Evolutionary conservation across 2,329 filamentous ascomycete species (phyloP), one percentile per base, ranked within the genome.

Genomic region (Ophiostoma novo-ulmi): DNA sequence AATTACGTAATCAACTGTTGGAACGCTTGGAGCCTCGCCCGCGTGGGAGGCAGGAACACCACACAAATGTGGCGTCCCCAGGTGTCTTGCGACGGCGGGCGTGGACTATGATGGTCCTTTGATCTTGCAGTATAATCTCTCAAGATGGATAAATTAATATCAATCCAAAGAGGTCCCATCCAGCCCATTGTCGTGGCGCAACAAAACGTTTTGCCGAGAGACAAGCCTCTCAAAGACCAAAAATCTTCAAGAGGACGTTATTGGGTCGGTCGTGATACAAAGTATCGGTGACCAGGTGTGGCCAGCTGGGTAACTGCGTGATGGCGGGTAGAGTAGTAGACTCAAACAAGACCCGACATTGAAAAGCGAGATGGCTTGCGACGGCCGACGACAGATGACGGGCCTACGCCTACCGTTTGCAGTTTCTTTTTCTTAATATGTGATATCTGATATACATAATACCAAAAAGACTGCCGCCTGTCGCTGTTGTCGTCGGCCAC

Each of bases 91-190:
- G 41, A 68, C 66, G 31, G 44, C 66, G 66, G 66, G 66, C 66
- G 44, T n/a, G 66, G 66, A 68, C 66, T 68, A 68, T 68, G 66
- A 68, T 68, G 66, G 66, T 68, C 66, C 65, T 55, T 55, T 68
- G 66, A 52, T 68, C 31, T 68, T 52, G 66, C 66, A 52, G 44
- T 55, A 22, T 35, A 4, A 5, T 41, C 17, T 26, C 65, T 17
- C 0, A 35, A 6, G 20, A 3, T 26, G 14, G 38, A 8, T 38
- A 63, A 31, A 63, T 7, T 17, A 35, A 36, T 17, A 36, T 58
- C 22, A 11, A 26, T 26, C 39, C 39, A 44, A 44, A 44, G 39
- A 58, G 26, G 52, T 14, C 65, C 61, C 65, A 31, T 48, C 38
- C 65, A 48, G 65, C 65, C 65, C 39, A 67, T 67, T 35, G 38